A percentile compares a stretch with the other conserved stretches of the same genome.
Conservation (phyloP, 331 rosid species). For the Pyrus hybrid region DNA sequence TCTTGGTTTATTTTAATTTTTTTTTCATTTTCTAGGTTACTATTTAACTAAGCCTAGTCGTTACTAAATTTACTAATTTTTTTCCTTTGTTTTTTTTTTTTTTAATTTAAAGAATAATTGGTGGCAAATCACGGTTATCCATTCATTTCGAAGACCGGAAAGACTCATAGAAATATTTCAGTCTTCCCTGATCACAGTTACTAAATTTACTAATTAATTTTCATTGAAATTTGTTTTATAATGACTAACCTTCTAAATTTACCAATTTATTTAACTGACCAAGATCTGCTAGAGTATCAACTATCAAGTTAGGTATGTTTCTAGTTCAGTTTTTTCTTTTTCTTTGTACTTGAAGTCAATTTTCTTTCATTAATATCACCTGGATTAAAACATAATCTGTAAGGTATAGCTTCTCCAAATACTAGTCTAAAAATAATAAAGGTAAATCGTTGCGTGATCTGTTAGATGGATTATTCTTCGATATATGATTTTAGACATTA, state of each 20-base stretch:
- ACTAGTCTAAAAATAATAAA: no score
- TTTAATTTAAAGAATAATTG: fast-evolving
- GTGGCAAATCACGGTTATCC: fast-evolving
- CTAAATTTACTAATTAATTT: constrained; percentile 1
- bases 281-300: background rate
- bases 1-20: background rate
- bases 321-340: no score
- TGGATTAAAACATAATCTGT: no score
- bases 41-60: background rate
- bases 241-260: background rate
- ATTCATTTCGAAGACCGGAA: fast-evolving
- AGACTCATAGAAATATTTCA: no score
- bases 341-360: no score
- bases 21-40: no score
- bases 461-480: background rate
- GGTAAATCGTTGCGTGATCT: no score
- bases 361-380: no score
- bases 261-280: background rate
- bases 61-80: background rate
- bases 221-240: background rate
- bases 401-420: no score
- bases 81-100: no score
- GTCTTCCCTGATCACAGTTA: no score
- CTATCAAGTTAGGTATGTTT: background rate
- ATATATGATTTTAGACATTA: background rate